phyloP scores from a whole-genome alignment of 768 basidiomycete genomes.

The Mycena galopus region DNA sequence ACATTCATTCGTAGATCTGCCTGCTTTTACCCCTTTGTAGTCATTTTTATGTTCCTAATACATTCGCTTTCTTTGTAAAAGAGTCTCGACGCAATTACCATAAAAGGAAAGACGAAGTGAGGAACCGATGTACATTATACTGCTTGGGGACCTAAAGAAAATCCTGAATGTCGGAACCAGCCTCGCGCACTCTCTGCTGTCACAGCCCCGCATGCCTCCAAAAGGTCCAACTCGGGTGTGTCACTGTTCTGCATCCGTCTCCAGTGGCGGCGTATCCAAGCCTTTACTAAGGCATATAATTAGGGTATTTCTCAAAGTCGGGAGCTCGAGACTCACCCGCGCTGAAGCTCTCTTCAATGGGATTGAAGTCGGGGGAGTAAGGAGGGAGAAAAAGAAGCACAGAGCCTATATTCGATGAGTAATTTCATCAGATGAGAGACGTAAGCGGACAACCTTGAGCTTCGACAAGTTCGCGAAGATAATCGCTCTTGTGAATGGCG shows the following conservation, averaged over 20 bases:
- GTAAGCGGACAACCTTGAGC: constrained; percentile 17
- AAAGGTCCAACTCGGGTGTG: constrained; percentile 16
- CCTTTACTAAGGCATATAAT: constrained; percentile 3
- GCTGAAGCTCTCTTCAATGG: constrained; percentile 51
- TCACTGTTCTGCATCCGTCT: constrained; percentile 21
- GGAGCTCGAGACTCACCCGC: constrained; percentile 24
- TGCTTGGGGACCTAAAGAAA: neutral
- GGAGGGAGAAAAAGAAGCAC: constrained; percentile 46
- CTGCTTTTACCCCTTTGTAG: constrained; percentile 14
- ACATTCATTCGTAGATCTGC: constrained; percentile 4
- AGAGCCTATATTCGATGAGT: constrained; percentile 32
- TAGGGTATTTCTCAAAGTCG: neutral
- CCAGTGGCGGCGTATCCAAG: constrained; percentile 22
- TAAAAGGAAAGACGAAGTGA: neutral
- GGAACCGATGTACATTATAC: neutral
- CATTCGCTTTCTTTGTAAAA: constrained; percentile 11
- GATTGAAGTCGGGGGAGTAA: constrained; percentile 54
- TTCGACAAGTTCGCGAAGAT: constrained; percentile 28
- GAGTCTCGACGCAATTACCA: neutral
- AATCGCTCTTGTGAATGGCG: constrained; percentile 33
- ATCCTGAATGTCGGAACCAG: constrained; percentile 32
- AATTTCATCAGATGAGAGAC: neutral
- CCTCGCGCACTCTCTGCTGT: constrained; percentile 33
- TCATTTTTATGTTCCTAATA: constrained; percentile 11
- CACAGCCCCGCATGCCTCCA: constrained; percentile 41